Conservation (phyloP, 441 rosid species). For the Adansonia gregorii region DNA sequence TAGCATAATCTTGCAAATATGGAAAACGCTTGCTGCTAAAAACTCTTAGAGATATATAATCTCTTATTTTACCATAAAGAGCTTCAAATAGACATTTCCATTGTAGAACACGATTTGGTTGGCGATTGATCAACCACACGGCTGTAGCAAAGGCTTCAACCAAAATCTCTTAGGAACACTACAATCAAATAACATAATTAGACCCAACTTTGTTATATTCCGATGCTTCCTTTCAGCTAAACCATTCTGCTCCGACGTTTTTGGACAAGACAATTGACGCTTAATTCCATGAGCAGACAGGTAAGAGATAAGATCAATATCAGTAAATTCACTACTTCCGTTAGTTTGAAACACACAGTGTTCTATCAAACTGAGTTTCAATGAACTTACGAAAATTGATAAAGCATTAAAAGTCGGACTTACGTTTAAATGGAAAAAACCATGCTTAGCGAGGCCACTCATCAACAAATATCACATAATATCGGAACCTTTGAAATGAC, state of each 20-base stretch:
- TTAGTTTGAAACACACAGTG: not conserved
- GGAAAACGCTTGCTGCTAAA: not conserved
- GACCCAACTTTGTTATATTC: not conserved
- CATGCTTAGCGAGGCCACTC: not conserved
- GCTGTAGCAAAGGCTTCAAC: not conserved
- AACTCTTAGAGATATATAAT: not conserved
- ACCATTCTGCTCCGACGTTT: not conserved
- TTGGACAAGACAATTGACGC: not conserved
- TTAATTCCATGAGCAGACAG: not conserved
- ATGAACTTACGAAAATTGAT: not conserved
- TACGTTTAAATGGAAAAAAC: not conserved
- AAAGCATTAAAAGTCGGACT: not conserved
- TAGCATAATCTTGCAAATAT: not conserved
- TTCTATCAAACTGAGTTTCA: not conserved
- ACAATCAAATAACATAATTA: not conserved
- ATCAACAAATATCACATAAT: not conserved
- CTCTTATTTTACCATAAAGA: too few species aligned
- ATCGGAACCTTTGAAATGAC: not conserved
- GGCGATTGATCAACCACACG: not conserved
- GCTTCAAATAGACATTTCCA: not conserved
- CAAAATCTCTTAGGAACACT: not conserved
- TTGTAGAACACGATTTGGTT: not conserved
- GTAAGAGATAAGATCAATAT: not conserved
- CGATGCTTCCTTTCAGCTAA: not conserved
- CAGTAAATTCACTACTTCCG: not conserved